Evolutionary conservation across 2,329 filamentous ascomycete genomes (phyloP), one percentile per base, ranked within the genome.

Genomic region (Colletotrichum sp.): DNA sequence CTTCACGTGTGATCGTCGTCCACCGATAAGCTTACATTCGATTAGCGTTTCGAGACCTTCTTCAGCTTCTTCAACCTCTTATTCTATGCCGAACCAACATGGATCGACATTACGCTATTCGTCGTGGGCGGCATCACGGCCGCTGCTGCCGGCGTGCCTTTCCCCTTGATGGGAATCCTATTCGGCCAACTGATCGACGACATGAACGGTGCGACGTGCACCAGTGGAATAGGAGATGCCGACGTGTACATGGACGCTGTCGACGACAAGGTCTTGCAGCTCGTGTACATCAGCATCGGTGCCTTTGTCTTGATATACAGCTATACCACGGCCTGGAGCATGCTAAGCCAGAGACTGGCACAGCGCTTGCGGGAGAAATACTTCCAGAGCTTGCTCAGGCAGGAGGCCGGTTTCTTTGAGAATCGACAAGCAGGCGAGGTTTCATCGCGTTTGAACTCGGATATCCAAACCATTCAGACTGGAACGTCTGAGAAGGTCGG

Each of bases 401-500:
- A 92, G 78, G 90, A 92, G 62, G 86, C 89, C 4, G 86, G 89
- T 5, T 92, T 88, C 80, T 92, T 92, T 80, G 91, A 92, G 77
- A 85, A 86, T 6, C 83, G 91, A 8, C 87, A 89, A 36, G 86
- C 90, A 0, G 90, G 91, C 13, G 90, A 92, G 79, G 89, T 92
- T 8, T 87, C 89, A 3, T 89, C 90, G 21, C 86, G 91, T 16
- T 85, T 93, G 26, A 90, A 89, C 78, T 88, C 86, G 68, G 91
- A 93, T 78, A 90, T 93, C 34, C 87, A 91, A 69, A 88, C 89
- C 0, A 90, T 93, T 66, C 91, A 91, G 71, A 87, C 88, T 0
- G 92, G 92, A 21, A 92, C 91, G 0, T 90, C 89, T 2, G 92
- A 93, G 83, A 93, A 93, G 80, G 91, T 92, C 21, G 91, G 91